These are phyloP conservation scores for Pichia nanzhaoensis DNA, from an alignment of 805 yeast species.

Conservation along the genomic window DNA sequence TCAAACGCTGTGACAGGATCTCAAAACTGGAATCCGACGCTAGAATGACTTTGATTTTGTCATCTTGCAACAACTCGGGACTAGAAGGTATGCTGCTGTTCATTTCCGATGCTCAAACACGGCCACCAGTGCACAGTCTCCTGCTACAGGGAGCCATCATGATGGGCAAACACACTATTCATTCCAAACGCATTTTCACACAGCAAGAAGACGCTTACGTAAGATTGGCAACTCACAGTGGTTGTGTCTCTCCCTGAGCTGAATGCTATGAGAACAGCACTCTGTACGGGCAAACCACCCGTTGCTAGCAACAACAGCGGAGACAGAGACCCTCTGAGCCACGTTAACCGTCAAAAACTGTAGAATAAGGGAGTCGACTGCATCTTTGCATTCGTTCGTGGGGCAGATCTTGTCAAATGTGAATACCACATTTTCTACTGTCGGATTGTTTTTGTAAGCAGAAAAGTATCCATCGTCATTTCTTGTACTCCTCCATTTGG, in stretches of 20 bases:
- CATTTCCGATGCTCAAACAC: neutral
- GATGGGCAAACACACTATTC: too few species aligned
- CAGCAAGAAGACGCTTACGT: too few species aligned
- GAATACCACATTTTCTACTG: neutral
- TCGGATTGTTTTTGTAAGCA: neutral
- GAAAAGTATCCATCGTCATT: slow-evolving; percentile 1
- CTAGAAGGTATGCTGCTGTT: slow-evolving; percentile 1
- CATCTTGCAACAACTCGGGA: slow-evolving; percentile 38
- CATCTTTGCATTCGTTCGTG: too few species aligned
- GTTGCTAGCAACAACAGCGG: neutral
- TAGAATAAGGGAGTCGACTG: too few species aligned
- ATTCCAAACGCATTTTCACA: too few species aligned
- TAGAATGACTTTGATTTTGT: slow-evolving; percentile 45
- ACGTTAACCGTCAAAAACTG: slow-evolving; percentile 1
- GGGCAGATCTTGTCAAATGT: neutral
- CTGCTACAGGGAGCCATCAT: too few species aligned
- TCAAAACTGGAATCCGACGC: slow-evolving; percentile 74
- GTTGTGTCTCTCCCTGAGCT: too few species aligned
- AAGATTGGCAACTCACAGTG: too few species aligned
- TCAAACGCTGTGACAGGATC: slow-evolving; percentile 61
- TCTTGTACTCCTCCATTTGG: slow-evolving; percentile 6
- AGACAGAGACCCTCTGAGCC: neutral
- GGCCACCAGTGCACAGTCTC: neutral
- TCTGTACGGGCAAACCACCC: neutral
- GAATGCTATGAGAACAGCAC: neutral